Base-by-base conservation (phyloP, 2,329 filamentous ascomycete genomes). In the Sporothrix variecibatus region DNA sequence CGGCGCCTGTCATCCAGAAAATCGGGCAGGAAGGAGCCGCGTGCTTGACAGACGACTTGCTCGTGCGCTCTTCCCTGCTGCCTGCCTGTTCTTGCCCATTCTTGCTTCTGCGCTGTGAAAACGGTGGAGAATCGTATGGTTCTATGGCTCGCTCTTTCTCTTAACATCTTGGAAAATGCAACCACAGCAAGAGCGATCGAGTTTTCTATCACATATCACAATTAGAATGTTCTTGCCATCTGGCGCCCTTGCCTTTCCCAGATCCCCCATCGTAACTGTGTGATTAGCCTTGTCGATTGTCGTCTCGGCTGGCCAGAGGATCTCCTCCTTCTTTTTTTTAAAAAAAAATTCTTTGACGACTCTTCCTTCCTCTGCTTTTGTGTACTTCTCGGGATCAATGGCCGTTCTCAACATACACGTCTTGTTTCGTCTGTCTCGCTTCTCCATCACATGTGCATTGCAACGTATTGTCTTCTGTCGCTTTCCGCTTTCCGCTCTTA, bases 1-100 rank as follows among this genome's bases (percentile, higher is more conserved):
- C 67, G 40, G 67, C 46, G n/a, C 67, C 43, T 69, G 67, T 69
- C 67, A 69, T 38, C 67, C 46, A 53, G 20, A n/a, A 69, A n/a
- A 17, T 23, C 20, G 67, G 67, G 67, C 67, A 69, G 28, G 46
- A 69, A 69, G 67, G 46, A 69, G 28, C 67, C 67, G 62, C 46
- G 67, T 46, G 62, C n/a, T 38, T 69, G 46, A 53, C 67, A 51
- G 46, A n/a, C 26, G 17, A n/a, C 26, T 11, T 31, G 28, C 67
- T 69, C 67, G 67, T 69, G 26, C 46, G 46, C 20, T 53, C 9
- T 28, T 56, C 20, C 67, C 43, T 43, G 60, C 40, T 49, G 26
- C 43, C 43, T 34, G 28, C 46, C 34, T 40, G 31, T 23, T 56
- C 28, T 38, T 69, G 67, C 67, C 31, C 67, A 38, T 8, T 34